Percentiles rank a stretch among this genome's conserved stretches.
These are phyloP conservation scores for Hanseniaspora meyeri DNA, from an alignment of 805 yeast species.

Conservation along the genomic window DNA sequence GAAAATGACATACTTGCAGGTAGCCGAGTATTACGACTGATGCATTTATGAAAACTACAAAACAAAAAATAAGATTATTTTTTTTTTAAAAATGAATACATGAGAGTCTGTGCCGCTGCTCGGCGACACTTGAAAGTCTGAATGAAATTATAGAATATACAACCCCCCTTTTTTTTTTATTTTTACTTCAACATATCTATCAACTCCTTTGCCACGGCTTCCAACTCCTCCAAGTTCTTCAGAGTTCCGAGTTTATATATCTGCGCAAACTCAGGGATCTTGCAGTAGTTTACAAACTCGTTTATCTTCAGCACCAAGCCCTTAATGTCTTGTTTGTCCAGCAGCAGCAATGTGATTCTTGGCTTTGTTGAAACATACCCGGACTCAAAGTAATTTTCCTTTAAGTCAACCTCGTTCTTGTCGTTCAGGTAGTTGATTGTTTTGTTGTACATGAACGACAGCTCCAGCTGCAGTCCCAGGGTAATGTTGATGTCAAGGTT, in stretches of 20 bases:
- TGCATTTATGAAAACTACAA: too few relatives aligned
- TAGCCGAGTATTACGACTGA: background rate
- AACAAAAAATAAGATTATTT: background rate
- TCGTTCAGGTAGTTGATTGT: background rate
- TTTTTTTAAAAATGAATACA: too few relatives aligned
- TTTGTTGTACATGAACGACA: conserved; percentile 3
- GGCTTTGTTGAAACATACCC: background rate
- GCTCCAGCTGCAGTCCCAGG: background rate
- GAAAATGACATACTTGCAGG: background rate
- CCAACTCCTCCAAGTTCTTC: background rate
- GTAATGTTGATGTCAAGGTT: background rate
- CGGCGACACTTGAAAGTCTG: too few relatives aligned
- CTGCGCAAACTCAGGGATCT: conserved; percentile 5
- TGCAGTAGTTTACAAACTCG: conserved; percentile 1
- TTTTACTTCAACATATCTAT: background rate
- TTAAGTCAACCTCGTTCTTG: background rate
- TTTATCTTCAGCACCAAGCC: background rate
- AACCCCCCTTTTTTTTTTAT: too few relatives aligned
- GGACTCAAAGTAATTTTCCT: conserved; percentile 1
- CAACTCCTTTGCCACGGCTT: background rate
- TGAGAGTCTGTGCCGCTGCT: too few relatives aligned
- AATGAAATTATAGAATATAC: background rate
- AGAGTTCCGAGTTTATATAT: background rate
- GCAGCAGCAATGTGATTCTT: background rate
- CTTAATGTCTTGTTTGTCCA: background rate